phyloP scores from a whole-genome alignment of 2,329 filamentous ascomycete genomes.

The Cryphonectria naterciae region DNA sequence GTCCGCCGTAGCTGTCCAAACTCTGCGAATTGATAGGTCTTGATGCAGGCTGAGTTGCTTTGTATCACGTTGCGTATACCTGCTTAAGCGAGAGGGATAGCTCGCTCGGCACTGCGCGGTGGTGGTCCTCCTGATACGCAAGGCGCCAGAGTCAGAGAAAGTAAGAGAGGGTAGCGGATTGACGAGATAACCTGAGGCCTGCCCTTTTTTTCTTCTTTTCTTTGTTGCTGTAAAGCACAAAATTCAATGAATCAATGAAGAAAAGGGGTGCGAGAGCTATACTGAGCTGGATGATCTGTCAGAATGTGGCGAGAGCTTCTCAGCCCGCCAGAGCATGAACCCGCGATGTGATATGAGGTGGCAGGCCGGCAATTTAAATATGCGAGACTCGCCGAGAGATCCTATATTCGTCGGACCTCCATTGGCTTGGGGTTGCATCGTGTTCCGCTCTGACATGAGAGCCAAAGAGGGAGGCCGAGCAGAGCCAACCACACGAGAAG shows the following conservation, averaged over 20 bases:
- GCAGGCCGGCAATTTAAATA: not conserved
- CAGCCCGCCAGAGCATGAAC: not conserved
- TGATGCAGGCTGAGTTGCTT: slow-evolving; percentile 26
- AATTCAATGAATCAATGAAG: not conserved
- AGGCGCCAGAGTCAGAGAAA: not conserved
- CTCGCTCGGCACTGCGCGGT: slow-evolving; percentile 16
- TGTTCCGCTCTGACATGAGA: not conserved
- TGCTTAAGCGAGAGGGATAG: slow-evolving; percentile 31
- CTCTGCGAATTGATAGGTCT: slow-evolving; percentile 28
- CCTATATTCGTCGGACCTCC: not conserved
- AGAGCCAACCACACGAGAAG: not conserved
- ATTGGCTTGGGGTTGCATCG: slow-evolving; percentile 5
- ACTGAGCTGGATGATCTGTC: not conserved
- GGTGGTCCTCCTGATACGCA: slow-evolving; percentile 20
- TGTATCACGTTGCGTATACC: slow-evolving; percentile 30
- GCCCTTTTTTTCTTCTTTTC: not conserved
- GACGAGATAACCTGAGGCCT: not conserved
- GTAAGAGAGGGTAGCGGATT: not conserved
- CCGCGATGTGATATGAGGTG: not conserved
- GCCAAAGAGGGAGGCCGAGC: not conserved
- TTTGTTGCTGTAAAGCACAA: not conserved
- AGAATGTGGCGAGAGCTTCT: not conserved
- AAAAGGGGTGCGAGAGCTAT: not conserved
- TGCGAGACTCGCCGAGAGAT: not conserved
- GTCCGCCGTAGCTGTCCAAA: slow-evolving; percentile 11